Conservation (phyloP, 2,329 filamentous ascomycete genomes). For the Alternaria alternata region DNA sequence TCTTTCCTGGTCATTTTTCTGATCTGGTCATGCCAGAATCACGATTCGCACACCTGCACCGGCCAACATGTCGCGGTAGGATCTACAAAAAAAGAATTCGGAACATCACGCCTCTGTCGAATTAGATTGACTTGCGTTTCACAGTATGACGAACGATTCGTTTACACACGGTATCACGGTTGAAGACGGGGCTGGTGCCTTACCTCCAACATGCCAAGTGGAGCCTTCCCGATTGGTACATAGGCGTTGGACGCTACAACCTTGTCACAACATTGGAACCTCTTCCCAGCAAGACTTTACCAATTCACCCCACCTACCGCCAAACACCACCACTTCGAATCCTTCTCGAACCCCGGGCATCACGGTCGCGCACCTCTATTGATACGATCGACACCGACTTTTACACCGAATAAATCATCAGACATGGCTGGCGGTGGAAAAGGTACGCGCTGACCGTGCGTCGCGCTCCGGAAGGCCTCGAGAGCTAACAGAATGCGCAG, state of each 20-base stretch:
- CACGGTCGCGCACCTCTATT: conserved; percentile 45
- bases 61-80: neutral
- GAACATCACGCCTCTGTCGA: neutral
- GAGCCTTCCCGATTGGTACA: conserved; percentile 36
- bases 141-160: conserved; percentile 26
- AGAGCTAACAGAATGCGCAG: conserved; percentile 46
- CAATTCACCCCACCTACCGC: conserved; percentile 46
- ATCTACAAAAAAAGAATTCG: neutral
- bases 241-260: conserved; percentile 35
- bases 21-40: neutral
- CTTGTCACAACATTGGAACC: conserved; percentile 37
- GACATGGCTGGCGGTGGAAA: conserved; percentile 81
- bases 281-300: conserved; percentile 41
- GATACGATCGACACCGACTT: conserved; percentile 35
- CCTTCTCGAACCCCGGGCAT: conserved; percentile 30
- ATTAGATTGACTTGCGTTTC: conserved; percentile 9
- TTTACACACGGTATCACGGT: conserved; percentile 26
- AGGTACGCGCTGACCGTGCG: conserved; percentile 70
- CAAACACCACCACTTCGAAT: conserved; percentile 43
- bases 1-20: neutral
- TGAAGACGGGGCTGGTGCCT: conserved; percentile 17
- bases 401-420: conserved; percentile 29
- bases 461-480: conserved; percentile 27
- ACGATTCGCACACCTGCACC: neutral
- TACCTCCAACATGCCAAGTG: conserved; percentile 25